Conservation (phyloP, 2,329 filamentous ascomycete species). For the Grosmannia clavigera region DNA sequence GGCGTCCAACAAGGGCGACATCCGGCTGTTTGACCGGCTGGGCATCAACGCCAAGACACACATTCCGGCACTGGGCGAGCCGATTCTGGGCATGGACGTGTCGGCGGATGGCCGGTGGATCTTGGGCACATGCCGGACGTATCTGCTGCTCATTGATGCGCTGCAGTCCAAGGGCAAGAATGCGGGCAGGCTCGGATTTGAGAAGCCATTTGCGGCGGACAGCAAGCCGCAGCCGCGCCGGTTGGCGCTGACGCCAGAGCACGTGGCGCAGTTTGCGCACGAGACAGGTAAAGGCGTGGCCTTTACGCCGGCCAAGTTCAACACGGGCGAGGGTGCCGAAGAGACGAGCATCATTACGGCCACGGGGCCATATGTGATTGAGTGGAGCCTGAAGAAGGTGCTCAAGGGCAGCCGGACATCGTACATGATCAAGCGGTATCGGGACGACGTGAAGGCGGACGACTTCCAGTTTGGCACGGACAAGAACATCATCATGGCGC, state of each 20-base stretch:
- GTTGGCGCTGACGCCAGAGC: constrained; percentile 75
- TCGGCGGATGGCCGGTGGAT: constrained; percentile 95
- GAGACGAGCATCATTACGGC: constrained; percentile 96
- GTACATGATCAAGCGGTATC: constrained; percentile 93
- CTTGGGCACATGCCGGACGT: constrained; percentile 85
- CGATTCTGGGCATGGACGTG: constrained; percentile 89
- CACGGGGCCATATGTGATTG: constrained; percentile 91
- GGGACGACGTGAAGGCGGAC: constrained; percentile 91
- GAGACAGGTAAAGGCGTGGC: constrained; percentile 78
- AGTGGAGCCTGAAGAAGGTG: constrained; percentile 91
- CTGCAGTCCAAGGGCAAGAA: constrained; percentile 90
- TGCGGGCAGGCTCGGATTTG: constrained; percentile 94
- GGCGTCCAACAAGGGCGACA: constrained; percentile 92
- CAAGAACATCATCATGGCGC: constrained; percentile 93
- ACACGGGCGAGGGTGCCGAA: constrained; percentile 58
- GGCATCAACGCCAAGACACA: constrained; percentile 97
- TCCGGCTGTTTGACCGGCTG: constrained; percentile 89
- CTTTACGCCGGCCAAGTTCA: constrained; percentile 76
- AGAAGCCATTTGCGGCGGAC: constrained; percentile 84
- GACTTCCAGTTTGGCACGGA: constrained; percentile 97
- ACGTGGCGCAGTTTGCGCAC: constrained; percentile 94
- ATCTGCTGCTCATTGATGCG: constrained; percentile 85
- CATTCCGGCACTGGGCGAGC: constrained; percentile 86
- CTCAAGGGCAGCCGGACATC: constrained; percentile 69
- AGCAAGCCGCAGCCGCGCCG: constrained; percentile 87